Evolutionary conservation across 345 rosid species (phyloP).

Genomic region (Geranium rotundifolium): DNA sequence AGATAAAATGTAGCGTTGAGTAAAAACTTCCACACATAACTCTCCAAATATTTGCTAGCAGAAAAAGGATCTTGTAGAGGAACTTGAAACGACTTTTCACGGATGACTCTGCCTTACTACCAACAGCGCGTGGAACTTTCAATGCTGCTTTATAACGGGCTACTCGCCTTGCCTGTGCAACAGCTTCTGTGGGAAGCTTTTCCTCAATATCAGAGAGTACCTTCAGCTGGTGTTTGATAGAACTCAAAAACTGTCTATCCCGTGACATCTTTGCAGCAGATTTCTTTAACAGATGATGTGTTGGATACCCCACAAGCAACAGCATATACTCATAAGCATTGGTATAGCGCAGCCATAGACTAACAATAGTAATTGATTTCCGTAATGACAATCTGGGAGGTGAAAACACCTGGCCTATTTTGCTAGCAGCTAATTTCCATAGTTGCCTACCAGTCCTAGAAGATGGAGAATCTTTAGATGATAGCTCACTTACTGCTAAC

Average conservation of each 20-base stretch:
- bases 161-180: slow-evolving; percentile 72
- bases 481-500: slow-evolving; percentile 30
- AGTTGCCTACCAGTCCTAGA: slow-evolving; percentile 57
- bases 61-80: slow-evolving; percentile 22
- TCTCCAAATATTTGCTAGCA: slow-evolving; percentile 31
- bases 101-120: slow-evolving; percentile 16
- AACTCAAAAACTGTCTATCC: slow-evolving; percentile 28
- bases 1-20: slow-evolving; percentile 18
- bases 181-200: slow-evolving; percentile 64
- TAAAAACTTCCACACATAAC: slow-evolving; percentile 23
- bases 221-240: slow-evolving; percentile 47
- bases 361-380: slow-evolving; percentile 32
- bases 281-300: slow-evolving; percentile 28
- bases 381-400: slow-evolving; percentile 51
- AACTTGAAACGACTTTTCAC: slow-evolving; percentile 10
- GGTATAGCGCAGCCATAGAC: slow-evolving; percentile 63
- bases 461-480: slow-evolving; percentile 28
- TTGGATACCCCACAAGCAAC: slow-evolving; percentile 41
- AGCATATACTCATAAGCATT: slow-evolving; percentile 53
- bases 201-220: slow-evolving; percentile 48
- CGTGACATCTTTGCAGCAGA: slow-evolving; percentile 31
- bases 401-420: slow-evolving; percentile 38
- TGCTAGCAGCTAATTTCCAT: slow-evolving; percentile 73
- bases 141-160: slow-evolving; percentile 46
- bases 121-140: slow-evolving; percentile 24